Percentiles rank a stretch among this genome's conserved stretches.
Evolutionary conservation across 495 filamentous ascomycete species (phyloP).

Genomic region (Annulohypoxylon bovei): DNA sequence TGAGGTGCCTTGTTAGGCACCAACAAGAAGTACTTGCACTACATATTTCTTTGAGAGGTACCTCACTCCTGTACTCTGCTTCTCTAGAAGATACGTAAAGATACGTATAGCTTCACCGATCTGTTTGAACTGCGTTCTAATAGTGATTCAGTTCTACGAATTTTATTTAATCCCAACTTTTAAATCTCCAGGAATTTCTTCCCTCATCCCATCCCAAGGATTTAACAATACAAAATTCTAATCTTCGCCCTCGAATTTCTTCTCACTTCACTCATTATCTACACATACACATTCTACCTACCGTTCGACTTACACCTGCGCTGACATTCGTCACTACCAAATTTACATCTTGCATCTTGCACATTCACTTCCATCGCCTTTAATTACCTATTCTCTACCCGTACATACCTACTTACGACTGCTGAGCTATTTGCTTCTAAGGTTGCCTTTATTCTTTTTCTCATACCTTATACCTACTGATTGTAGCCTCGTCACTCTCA

Average conservation of each 20-base stretch:
- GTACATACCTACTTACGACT: background rate
- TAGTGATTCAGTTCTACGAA: background rate
- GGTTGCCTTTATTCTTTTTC: background rate
- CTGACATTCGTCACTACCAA: background rate
- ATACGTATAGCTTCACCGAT: background rate
- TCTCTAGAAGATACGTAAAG: background rate
- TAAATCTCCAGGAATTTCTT: background rate
- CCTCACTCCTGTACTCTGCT: background rate
- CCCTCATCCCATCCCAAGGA: background rate
- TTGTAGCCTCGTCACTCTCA: background rate
- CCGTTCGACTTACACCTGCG: background rate
- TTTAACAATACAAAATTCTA: background rate
- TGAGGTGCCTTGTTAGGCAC: background rate
- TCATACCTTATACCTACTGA: too few relatives aligned
- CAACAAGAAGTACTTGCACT: background rate
- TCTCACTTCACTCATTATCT: background rate
- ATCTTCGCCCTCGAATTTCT: background rate
- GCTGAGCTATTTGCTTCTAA: background rate
- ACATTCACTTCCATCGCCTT: background rate
- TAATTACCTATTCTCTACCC: background rate
- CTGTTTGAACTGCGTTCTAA: background rate
- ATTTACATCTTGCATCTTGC: too few relatives aligned
- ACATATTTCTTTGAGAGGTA: background rate
- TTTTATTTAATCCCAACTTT: background rate
- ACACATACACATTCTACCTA: background rate